Base-by-base conservation (phyloP, 2,329 filamentous ascomycete genomes). In the Fusarium albidum region DNA sequence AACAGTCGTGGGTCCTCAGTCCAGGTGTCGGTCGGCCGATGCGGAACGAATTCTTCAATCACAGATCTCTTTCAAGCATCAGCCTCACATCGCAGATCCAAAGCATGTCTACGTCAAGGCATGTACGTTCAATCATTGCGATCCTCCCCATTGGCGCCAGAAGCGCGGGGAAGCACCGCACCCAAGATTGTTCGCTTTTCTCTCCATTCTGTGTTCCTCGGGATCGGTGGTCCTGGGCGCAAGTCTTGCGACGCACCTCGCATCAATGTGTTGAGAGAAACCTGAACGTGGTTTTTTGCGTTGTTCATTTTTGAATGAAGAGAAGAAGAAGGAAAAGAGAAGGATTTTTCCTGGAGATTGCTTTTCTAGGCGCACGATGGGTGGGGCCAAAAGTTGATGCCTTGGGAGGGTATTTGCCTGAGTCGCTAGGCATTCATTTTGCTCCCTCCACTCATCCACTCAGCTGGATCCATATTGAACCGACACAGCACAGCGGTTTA, bases 121-220 rank as follows among this genome's bases (percentile, higher is more conserved):
- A 80, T 82, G 80, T 82, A 75, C 79, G 80, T 66, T 81, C 80
- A 82, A 82, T 82, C 80, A 82, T 82, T 82, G 80, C 80, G 79
- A 77, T 82, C 80, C 80, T 79, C 73, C 78, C 74, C 80, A 82
- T 71, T 47, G 54, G 68, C 73, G 69, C 65, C 21, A 21, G 39
- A 53, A 68, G 65, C 68, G 71, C 69, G 73, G 77, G 73, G 74
- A 75, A 81, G 75, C 80, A 82, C 78, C 80, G 80, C 80, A 82
- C 80, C 80, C 80, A 82, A 82, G 80, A 82, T 81, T 81, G 79
- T 77, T 76, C 80, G 78, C 67, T 73, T 79, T 77, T 58, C 70
- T 82, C 80, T 82, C 74, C 80, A 77, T 82, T 77, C 76, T 79
- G 67, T 74, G 71, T 73, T 75, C 71, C 77, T 74, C 73, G 67